These are phyloP conservation scores for Boletus hoseneyae DNA, from an alignment of 1,284 basidiomycete genomes.

Conservation along the genomic window DNA sequence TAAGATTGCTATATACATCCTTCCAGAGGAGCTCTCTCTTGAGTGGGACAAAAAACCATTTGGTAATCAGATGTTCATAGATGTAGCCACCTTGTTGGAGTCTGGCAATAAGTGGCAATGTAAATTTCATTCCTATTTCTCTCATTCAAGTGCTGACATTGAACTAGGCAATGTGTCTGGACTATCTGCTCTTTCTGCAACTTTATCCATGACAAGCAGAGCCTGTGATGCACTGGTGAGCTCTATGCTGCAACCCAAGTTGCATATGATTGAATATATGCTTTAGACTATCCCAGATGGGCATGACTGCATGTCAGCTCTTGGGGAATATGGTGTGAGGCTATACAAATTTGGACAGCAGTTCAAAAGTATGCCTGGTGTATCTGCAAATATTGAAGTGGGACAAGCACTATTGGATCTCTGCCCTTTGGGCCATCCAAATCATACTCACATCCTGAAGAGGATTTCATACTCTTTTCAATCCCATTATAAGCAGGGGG, in stretches of 20 bases:
- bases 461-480: no score
- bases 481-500: no score
- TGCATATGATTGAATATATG: not conserved
- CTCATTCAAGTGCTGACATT: not conserved
- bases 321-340: not conserved
- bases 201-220: no score
- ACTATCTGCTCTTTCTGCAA: not conserved
- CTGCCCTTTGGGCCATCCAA: no score
- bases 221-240: not conserved
- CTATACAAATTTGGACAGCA: no score
- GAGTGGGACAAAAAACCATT: not conserved
- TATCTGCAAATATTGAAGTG: no score
- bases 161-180: not conserved
- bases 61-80: not conserved
- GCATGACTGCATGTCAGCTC: no score
- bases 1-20: not conserved
- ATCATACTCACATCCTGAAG: no score
- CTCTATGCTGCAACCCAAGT: not conserved
- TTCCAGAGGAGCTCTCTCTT: not conserved
- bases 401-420: no score
- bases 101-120: not conserved
- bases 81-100: not conserved
- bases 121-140: not conserved
- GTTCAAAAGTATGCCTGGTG: no score
- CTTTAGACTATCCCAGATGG: not conserved